Conservation (phyloP, 2,329 filamentous ascomycete genomes). For the Penicillium sp. region DNA sequence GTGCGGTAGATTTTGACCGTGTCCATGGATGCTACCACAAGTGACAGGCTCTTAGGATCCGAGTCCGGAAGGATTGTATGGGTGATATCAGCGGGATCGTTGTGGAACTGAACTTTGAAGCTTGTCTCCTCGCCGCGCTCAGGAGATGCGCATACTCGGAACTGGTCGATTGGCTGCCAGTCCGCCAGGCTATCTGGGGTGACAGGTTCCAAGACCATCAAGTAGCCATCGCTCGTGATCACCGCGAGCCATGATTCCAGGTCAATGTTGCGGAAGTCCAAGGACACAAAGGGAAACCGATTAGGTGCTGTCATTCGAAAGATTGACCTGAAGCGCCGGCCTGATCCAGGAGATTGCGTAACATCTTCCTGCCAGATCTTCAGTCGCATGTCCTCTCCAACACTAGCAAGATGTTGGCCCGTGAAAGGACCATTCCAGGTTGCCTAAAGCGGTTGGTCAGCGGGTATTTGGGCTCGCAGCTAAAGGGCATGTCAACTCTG, state of each 20-base stretch:
- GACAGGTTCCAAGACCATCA: constrained; percentile 82
- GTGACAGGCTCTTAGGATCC: constrained; percentile 72
- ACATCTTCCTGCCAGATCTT: constrained; percentile 92
- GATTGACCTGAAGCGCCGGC: constrained; percentile 77
- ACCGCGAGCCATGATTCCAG: constrained; percentile 83
- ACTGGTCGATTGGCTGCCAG: constrained; percentile 74
- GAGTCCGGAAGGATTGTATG: constrained; percentile 80
- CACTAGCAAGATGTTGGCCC: constrained; percentile 83
- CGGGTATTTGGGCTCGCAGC: constrained; percentile 16
- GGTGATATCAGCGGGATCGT: constrained; percentile 72
- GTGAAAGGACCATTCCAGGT: constrained; percentile 92
- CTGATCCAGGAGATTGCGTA: constrained; percentile 70
- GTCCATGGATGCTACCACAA: constrained; percentile 86
- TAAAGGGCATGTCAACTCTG: constrained; percentile 9
- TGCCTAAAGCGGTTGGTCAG: constrained; percentile 56
- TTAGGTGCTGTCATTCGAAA: constrained; percentile 66
- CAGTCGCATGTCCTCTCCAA: constrained; percentile 86
- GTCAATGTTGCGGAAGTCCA: constrained; percentile 84
- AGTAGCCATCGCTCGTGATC: constrained; percentile 76
- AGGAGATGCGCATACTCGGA: constrained; percentile 70
- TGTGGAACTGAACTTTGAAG: constrained; percentile 85
- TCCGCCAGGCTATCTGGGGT: constrained; percentile 78
- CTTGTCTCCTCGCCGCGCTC: constrained; percentile 80
- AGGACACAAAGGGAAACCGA: constrained; percentile 69
- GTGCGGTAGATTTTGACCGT: constrained; percentile 82